Conservation (phyloP, 148 eudicot species). For the Vaccinium macrocarpon region DNA sequence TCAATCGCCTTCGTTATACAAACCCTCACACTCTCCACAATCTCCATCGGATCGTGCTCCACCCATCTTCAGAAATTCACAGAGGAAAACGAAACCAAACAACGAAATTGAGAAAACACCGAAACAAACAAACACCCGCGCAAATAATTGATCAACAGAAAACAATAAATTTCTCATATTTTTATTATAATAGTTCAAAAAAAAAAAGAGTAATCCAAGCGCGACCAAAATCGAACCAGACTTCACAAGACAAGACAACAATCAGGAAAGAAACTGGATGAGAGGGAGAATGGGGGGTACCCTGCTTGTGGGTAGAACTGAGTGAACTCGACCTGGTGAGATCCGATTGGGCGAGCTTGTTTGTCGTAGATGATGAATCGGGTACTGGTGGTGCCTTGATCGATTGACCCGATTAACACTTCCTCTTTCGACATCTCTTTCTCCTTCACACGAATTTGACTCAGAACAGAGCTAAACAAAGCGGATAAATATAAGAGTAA, state of each 20-base stretch:
- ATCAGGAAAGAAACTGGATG: not conserved
- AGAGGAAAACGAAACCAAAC: slow-evolving; percentile 8
- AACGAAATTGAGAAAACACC: not conserved
- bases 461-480: not conserved
- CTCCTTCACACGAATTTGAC: not conserved
- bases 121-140: too few species aligned
- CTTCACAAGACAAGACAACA: too few species aligned
- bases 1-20: slow-evolving; percentile 85
- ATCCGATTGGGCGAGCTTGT: slow-evolving; percentile 52
- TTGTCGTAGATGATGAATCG: slow-evolving; percentile 83
- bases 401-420: slow-evolving; percentile 71
- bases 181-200: too few species aligned
- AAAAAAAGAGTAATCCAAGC: too few species aligned
- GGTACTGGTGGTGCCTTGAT: slow-evolving; percentile 99
- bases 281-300: slow-evolving; percentile 31
- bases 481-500: too few species aligned
- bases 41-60: slow-evolving; percentile 99
- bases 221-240: too few species aligned
- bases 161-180: too few species aligned
- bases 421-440: slow-evolving; percentile 45
- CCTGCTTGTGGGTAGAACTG: slow-evolving; percentile 94
- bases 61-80: slow-evolving; percentile 60
- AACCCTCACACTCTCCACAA: slow-evolving; percentile 79
- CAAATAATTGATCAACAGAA: too few species aligned
- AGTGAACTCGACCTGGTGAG: slow-evolving; percentile 96